Conservation (phyloP, 371 early-diverging fungal genomes). For the Dichotomocladium elegans region DNA sequence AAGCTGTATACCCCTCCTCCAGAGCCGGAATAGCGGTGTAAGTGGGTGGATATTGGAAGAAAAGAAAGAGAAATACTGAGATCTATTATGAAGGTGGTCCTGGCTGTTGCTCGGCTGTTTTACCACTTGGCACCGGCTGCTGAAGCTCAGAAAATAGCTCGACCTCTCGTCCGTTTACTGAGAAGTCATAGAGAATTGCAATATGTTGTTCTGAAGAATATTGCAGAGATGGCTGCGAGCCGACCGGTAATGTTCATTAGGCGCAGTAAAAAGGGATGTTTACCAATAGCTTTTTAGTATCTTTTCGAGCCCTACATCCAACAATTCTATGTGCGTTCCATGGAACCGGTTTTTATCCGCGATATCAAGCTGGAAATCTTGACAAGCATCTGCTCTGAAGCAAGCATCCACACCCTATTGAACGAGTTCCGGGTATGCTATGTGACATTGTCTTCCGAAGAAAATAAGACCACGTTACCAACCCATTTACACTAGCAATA, state of each 20-base stretch:
- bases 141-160: slow-evolving; percentile 60
- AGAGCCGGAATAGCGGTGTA: slow-evolving; percentile 84
- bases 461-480: too few relatives aligned
- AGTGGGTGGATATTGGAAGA: background rate
- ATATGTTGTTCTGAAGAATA: slow-evolving; percentile 75
- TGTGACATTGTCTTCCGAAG: background rate
- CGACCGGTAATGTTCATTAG: slow-evolving; percentile 51
- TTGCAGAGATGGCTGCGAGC: slow-evolving; percentile 67
- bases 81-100: slow-evolving; percentile 57
- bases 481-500: slow-evolving; percentile 50
- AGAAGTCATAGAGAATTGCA: slow-evolving; percentile 72
- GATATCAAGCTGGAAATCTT: slow-evolving; percentile 84
- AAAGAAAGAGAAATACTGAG: background rate
- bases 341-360: slow-evolving; percentile 76
- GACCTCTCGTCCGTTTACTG: slow-evolving; percentile 76
- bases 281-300: slow-evolving; percentile 25
- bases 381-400: slow-evolving; percentile 60
- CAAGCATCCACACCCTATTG: slow-evolving; percentile 52
- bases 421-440: slow-evolving; percentile 41
- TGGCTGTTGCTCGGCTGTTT: slow-evolving; percentile 70
- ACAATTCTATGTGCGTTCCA: slow-evolving; percentile 77
- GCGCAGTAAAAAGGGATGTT: background rate
- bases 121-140: slow-evolving; percentile 71
- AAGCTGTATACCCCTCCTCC: slow-evolving; percentile 73
- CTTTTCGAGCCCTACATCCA: slow-evolving; percentile 70